Evolutionary conservation across 2,329 filamentous ascomycete species (phyloP).

Genomic region (Penicillium sp.): DNA sequence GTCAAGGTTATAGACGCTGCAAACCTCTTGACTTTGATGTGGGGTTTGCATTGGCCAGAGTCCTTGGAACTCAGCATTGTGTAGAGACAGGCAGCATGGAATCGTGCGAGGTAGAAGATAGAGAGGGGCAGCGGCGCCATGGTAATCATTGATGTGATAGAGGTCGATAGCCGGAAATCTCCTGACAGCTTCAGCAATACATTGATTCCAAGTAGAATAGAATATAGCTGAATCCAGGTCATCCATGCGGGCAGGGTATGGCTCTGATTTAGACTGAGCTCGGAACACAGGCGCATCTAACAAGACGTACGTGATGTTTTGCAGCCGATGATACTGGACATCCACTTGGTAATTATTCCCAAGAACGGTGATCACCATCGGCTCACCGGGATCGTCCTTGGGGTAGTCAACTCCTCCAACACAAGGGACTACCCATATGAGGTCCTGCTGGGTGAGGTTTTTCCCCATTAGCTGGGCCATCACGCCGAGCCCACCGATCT

Average conservation of each 20-base stretch:
- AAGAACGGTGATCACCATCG: conserved; percentile 63
- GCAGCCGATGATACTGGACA: conserved; percentile 63
- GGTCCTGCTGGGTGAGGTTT: conserved; percentile 62
- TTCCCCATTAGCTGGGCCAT: conserved; percentile 71
- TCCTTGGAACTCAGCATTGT: conserved; percentile 70
- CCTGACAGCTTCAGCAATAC: conserved; percentile 63
- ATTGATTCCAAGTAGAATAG: conserved; percentile 70
- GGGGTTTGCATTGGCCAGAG: conserved; percentile 66
- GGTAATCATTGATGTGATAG: conserved; percentile 68
- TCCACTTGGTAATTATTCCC: conserved; percentile 61
- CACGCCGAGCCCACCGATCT: conserved; percentile 68
- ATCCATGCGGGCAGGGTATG: conserved; percentile 68
- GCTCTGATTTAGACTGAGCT: conserved; percentile 62
- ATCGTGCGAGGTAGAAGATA: conserved; percentile 64
- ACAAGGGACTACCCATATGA: conserved; percentile 64
- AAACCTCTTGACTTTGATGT: conserved; percentile 63
- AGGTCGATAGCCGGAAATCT: conserved; percentile 64
- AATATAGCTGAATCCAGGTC: conserved; percentile 66
- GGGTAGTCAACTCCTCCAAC: conserved; percentile 67
- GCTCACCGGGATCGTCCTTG: conserved; percentile 57
- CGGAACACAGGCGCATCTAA: conserved; percentile 68
- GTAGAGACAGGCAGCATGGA: conserved; percentile 62
- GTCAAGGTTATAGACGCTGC: conserved; percentile 63
- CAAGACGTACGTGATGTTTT: conserved; percentile 68
- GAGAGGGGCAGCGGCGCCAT: conserved; percentile 62